Evolutionary conservation across 2,329 filamentous ascomycete species (phyloP), one percentile per base, ranked within the genome.

Genomic region (Acrocalymma vagum): DNA sequence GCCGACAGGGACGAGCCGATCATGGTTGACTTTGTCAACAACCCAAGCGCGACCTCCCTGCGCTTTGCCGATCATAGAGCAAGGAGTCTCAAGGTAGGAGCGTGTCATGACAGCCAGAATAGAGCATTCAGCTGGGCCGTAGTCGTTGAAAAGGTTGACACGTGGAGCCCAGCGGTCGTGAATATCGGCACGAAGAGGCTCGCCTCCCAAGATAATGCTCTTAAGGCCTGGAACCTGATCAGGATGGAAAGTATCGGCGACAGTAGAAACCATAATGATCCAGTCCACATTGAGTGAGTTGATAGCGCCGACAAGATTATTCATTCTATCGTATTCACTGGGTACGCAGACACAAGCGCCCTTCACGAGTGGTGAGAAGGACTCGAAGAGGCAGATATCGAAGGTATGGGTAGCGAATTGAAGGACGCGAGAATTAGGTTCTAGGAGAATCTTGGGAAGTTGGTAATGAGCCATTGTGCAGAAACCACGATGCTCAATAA

Each of bases 341-440:
- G 83, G 81, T 0, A 85, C 72, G 43, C 83, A 85, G 3, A 86
- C 71, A 38, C 80, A 83, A 0, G 78, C 82, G 13, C 84, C 84
- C 10, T 76, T 67, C 7, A 79, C 71, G 3, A 86, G 67, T 0
- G 79, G 76, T 1, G 77, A 77, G 42, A 84, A 74, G 1, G 79
- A 75, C 48, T 84, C 81, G 2, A 76, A 58, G 16, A 84, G 63
- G 27, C 76, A 75, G 10, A 79, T 73, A 46, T 84, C 80, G 31
- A 81, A 78, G 2, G 77, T 78, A 55, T 78, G 81, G 6, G 79
- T 78, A 3, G 81, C 81, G 40, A 83, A 77, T 42, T 84, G 80
- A 3, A 71, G 49, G 3, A 51, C 31, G 7, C 51, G 48, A 9
- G 80, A 81, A 9, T 26, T 15, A 15, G 38, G 20, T 7, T 38